These are phyloP conservation scores for Beauveria rudraprayagi DNA, from an alignment of 2,329 filamentous ascomycete genomes.

Conservation along the genomic window DNA sequence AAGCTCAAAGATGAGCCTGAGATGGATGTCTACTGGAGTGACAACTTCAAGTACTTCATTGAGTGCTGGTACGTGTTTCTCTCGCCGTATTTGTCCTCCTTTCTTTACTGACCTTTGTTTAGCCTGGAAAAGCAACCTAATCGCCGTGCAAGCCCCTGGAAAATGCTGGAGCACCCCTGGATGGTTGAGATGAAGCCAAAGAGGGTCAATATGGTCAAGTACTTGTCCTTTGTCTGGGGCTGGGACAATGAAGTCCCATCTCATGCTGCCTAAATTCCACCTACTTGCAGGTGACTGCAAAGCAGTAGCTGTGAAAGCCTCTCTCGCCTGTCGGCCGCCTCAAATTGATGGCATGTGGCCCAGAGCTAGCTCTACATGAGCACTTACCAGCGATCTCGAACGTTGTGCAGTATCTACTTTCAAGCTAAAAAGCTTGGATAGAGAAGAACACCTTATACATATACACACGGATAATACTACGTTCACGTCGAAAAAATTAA, in stretches of 20 bases:
- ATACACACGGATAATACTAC: neutral
- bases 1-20: constrained; percentile 92
- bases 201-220: constrained; percentile 95
- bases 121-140: constrained; percentile 91
- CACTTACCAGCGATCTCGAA: neutral
- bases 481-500: neutral
- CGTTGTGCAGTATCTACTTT: neutral
- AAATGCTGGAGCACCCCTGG: constrained; percentile 98
- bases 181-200: constrained; percentile 94
- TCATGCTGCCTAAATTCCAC: neutral
- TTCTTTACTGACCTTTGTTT: constrained; percentile 17
- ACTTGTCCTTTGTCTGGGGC: constrained; percentile 91
- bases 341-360: neutral
- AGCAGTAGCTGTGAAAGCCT: neutral
- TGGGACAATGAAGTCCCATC: constrained; percentile 60
- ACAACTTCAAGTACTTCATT: constrained; percentile 98
- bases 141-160: constrained; percentile 87
- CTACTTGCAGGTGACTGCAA: too few relatives aligned
- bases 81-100: neutral
- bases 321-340: neutral
- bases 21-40: constrained; percentile 85
- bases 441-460: neutral
- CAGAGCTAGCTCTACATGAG: neutral
- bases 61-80: constrained; percentile 79
- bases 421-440: neutral